Evolutionary conservation across 176 grass and related monocot species (phyloP).

Genomic region (Ensete ventricosum): DNA sequence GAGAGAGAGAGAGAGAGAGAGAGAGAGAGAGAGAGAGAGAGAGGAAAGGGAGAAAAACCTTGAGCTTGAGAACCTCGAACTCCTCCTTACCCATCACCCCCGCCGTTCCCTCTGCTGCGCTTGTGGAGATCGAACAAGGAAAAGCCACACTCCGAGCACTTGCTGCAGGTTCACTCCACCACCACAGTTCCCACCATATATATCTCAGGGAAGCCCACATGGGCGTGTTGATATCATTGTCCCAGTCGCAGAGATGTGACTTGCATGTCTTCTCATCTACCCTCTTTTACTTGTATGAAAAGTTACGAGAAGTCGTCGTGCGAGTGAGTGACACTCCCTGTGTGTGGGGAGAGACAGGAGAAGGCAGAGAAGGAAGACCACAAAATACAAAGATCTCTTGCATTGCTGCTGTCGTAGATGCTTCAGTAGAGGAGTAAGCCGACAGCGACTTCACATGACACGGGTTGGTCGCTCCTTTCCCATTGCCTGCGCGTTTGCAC

Average conservation of each 20-base stretch:
- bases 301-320: background rate
- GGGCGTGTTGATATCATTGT: conserved; percentile 1
- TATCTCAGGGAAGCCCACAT: background rate
- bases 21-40: background rate
- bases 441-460: conserved; percentile 28
- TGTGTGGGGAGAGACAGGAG: background rate
- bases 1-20: background rate
- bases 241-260: background rate
- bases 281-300: background rate
- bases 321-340: background rate
- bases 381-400: too few relatives aligned
- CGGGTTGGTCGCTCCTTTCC: background rate
- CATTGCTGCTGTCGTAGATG: background rate
- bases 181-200: background rate
- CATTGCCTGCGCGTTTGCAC: background rate
- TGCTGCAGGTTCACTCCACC: background rate
- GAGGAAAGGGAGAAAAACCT: conserved; percentile 31
- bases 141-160: background rate
- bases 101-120: conserved; percentile 10
- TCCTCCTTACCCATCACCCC: conserved; percentile 74
- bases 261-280: background rate
- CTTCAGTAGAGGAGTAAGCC: background rate
- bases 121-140: background rate
- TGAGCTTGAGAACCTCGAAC: conserved; percentile 95
- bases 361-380: background rate